These are phyloP conservation scores for Yarrowia deformans DNA, from an alignment of 805 yeast species.

Conservation along the genomic window DNA sequence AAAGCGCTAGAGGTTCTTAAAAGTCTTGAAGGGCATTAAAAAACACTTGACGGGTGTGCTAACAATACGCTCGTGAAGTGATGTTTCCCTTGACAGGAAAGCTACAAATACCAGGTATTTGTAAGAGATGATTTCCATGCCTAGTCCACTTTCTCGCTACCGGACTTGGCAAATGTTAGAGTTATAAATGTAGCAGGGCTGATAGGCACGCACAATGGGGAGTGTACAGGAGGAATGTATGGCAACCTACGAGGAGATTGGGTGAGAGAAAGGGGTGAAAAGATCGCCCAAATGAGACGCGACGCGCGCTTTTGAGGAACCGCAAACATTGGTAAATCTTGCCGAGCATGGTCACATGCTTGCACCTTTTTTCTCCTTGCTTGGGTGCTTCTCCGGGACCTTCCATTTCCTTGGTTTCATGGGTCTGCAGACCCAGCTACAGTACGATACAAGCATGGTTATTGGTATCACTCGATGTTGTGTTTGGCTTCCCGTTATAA, in stretches of 20 bases:
- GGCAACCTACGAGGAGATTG: conserved; percentile 24
- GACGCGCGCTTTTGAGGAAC: background rate
- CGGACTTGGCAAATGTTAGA: conserved; percentile 15
- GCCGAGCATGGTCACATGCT: background rate
- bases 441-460: too few relatives aligned
- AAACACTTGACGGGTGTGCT: background rate
- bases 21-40: background rate
- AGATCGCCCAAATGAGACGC: conserved; percentile 15
- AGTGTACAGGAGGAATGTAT: conserved; percentile 23
- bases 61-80: background rate
- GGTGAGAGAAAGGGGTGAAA: conserved; percentile 20
- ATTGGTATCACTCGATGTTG: background rate
- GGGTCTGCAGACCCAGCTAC: background rate
- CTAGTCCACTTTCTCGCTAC: conserved; percentile 2
- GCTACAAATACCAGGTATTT: too few relatives aligned
- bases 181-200: conserved; percentile 24
- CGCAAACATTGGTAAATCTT: background rate
- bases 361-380: background rate
- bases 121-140: background rate
- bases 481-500: conserved; percentile 9
- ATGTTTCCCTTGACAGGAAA: background rate
- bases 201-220: conserved; percentile 35
- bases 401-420: background rate
- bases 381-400: background rate
- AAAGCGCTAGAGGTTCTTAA: background rate